A percentile compares a stretch with the other conserved stretches of the same genome.
These are phyloP conservation scores for Pichia sp. DNA, from an alignment of 1,139 yeast species.

Conservation along the genomic window DNA sequence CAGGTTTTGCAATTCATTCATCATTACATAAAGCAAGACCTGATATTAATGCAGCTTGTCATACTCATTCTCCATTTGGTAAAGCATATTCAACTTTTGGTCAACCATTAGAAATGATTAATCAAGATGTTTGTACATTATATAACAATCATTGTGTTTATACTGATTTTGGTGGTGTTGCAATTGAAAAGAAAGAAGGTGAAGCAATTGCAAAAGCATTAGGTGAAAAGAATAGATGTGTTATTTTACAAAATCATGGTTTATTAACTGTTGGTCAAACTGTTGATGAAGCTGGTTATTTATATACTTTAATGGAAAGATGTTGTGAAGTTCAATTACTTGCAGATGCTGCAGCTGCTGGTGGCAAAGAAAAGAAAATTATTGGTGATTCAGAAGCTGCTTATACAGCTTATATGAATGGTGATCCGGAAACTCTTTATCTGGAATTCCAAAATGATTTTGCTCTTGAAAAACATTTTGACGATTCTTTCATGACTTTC, in stretches of 20 bases:
- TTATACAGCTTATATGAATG: constrained; percentile 50
- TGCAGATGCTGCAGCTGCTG: constrained; percentile 44
- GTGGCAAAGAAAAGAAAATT: constrained; percentile 25
- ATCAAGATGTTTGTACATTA: constrained; percentile 67
- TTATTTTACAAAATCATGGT: constrained; percentile 71
- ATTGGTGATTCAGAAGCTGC: constrained; percentile 59
- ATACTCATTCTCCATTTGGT: constrained; percentile 66
- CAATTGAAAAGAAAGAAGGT: constrained; percentile 33
- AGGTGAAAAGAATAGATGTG: constrained; percentile 52
- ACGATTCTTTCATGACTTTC: constrained; percentile 14
- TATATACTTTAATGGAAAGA: constrained; percentile 59
- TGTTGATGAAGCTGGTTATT: constrained; percentile 73
- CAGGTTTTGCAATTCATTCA: constrained; percentile 73
- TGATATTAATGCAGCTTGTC: constrained; percentile 77
- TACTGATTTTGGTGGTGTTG: constrained; percentile 74
- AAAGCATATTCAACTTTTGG: constrained; percentile 70
- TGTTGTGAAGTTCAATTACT: constrained; percentile 60
- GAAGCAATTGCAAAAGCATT: constrained; percentile 53
- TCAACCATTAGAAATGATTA: constrained; percentile 62
- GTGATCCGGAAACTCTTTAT: constrained; percentile 58
- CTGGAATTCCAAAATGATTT: constrained; percentile 15
- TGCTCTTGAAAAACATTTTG: constrained; percentile 13
- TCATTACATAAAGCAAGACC: constrained; percentile 70
- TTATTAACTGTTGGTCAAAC: constrained; percentile 65
- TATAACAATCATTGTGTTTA: constrained; percentile 61